These are phyloP conservation scores for Puccinia sorghi DNA, from an alignment of 1,284 basidiomycete species.

Conservation along the genomic window DNA sequence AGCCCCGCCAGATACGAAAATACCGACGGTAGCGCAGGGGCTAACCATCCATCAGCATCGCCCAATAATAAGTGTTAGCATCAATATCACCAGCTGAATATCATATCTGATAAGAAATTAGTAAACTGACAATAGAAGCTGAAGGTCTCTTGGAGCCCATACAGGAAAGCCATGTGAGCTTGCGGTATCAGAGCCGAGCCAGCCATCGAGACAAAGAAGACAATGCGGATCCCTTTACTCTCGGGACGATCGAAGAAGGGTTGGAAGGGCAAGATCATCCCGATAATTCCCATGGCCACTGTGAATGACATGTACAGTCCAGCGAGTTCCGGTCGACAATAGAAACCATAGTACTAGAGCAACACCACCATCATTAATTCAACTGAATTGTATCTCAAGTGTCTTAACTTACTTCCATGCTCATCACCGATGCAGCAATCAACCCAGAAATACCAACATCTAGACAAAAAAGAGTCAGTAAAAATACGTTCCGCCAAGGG, in stretches of 20 bases:
- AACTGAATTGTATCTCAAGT: neutral
- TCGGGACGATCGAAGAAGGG: slow-evolving; percentile 48
- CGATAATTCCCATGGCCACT: slow-evolving; percentile 40
- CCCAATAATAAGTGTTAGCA: neutral
- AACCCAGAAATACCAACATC: slow-evolving; percentile 43
- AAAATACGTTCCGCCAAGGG: too few relatives aligned
- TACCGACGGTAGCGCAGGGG: slow-evolving; percentile 21
- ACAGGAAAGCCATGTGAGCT: slow-evolving; percentile 40
- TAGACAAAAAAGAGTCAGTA: neutral
- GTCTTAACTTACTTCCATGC: slow-evolving; percentile 20
- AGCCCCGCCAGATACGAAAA: slow-evolving; percentile 39
- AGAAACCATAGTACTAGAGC: slow-evolving; percentile 45
- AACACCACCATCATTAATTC: neutral
- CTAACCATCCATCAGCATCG: slow-evolving; percentile 11
- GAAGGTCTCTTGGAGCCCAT: slow-evolving; percentile 31
- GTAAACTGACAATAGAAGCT: slow-evolving; percentile 28
- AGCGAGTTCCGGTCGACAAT: slow-evolving; percentile 32
- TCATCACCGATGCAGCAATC: slow-evolving; percentile 46
- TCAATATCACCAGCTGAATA: too few relatives aligned
- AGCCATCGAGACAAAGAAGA: slow-evolving; percentile 47
- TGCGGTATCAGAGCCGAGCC: slow-evolving; percentile 31
- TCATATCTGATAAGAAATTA: too few relatives aligned
- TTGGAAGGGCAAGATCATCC: slow-evolving; percentile 47
- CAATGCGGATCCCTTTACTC: slow-evolving; percentile 35
- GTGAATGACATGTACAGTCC: slow-evolving; percentile 32